Percentiles rank a stretch among this genome's conserved stretches.
Conservation (phyloP, 2,329 filamentous ascomycete species). For the Ampelomyces quisqualis region DNA sequence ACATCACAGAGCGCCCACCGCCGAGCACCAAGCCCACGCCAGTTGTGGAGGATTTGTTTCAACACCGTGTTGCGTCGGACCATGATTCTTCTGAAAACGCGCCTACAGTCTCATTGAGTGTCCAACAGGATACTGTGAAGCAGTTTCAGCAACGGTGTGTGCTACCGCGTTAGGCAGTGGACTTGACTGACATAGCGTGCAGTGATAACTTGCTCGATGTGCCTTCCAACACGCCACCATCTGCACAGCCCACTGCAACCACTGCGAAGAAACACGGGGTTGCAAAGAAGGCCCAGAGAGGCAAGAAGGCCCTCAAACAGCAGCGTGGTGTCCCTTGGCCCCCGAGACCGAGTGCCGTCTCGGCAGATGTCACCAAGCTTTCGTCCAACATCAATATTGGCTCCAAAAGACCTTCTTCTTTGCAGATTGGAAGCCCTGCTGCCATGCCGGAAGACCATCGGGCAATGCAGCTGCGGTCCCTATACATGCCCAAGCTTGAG, state of each 20-base stretch:
- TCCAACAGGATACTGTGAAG: no score
- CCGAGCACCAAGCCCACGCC: no score
- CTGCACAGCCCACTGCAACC: not conserved
- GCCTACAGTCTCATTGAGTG: no score
- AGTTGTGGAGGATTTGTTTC: no score
- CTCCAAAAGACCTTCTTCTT: no score
- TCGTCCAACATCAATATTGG: not conserved
- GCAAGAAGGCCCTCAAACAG: conserved; percentile 1
- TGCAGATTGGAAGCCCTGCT: not conserved
- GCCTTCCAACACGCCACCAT: not conserved
- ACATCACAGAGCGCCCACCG: no score
- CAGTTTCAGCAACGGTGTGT: no score
- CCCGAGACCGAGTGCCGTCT: not conserved
- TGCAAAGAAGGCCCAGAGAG: conserved; percentile 5
- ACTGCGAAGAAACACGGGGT: not conserved
- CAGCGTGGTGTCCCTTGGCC: conserved; percentile 4
- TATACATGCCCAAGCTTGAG: no score
- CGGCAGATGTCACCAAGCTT: not conserved
- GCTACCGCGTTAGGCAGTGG: not conserved
- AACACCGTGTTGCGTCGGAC: no score
- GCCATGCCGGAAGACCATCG: no score
- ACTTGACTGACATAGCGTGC: not conserved
- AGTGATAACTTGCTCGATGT: not conserved
- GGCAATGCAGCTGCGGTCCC: no score
- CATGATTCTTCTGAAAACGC: no score